These are phyloP conservation scores for Aspergillus homomorphus DNA, from an alignment of 495 filamentous ascomycete species.

Conservation along the genomic window DNA sequence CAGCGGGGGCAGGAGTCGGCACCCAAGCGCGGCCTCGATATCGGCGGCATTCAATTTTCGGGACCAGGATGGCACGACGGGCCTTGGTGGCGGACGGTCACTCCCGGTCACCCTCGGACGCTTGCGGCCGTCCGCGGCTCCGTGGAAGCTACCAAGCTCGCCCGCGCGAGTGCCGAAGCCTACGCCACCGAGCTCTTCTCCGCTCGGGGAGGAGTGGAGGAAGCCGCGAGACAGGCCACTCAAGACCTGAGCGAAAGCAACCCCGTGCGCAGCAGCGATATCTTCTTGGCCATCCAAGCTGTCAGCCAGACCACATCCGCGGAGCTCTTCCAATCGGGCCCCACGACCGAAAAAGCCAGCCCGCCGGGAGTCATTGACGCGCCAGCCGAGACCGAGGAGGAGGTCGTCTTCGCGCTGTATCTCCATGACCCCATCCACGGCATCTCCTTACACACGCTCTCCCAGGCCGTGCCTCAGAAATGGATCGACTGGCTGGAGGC, in stretches of 20 bases:
- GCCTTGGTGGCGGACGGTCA: constrained; percentile 86
- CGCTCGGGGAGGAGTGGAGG: constrained; percentile 71
- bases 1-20: constrained; percentile 86
- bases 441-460: constrained; percentile 80
- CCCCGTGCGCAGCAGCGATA: constrained; percentile 85
- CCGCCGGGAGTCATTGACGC: constrained; percentile 51
- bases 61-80: constrained; percentile 78
- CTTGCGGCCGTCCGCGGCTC: constrained; percentile 78
- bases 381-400: constrained; percentile 48
- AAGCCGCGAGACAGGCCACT: constrained; percentile 71
- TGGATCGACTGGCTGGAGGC: constrained; percentile 95
- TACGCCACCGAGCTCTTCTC: constrained; percentile 83
- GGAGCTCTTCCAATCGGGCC: constrained; percentile 65
- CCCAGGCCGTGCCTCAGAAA: constrained; percentile 76
- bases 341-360: constrained; percentile 51
- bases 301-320: constrained; percentile 59
- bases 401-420: constrained; percentile 83
- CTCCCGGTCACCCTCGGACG: constrained; percentile 59
- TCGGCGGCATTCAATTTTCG: constrained; percentile 50
- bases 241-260: constrained; percentile 76
- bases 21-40: constrained; percentile 59
- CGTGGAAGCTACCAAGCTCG: constrained; percentile 84
- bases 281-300: constrained; percentile 92
- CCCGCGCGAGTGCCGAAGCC: constrained; percentile 78
- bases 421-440: constrained; percentile 90